These are phyloP conservation scores for Neospora caninum DNA, from an alignment of 169 alveolate species.

Conservation along the genomic window DNA sequence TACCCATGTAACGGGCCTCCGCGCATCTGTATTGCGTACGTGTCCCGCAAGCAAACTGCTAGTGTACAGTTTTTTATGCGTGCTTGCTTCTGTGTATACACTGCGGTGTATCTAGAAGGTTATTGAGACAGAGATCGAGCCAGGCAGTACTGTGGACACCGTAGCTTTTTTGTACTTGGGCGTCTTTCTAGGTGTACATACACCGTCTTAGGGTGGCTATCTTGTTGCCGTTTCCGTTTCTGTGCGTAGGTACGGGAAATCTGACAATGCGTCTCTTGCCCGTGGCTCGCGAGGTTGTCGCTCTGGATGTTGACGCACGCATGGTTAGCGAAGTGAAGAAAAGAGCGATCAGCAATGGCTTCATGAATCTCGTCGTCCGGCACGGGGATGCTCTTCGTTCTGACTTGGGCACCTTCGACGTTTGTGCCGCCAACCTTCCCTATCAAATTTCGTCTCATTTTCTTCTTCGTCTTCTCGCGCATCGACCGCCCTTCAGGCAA, in stretches of 20 bases:
- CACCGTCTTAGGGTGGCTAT: background rate
- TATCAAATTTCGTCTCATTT: conserved; percentile 99
- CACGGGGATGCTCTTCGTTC: conserved; percentile 96
- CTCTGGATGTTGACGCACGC: conserved; percentile 98
- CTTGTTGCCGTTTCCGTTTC: background rate
- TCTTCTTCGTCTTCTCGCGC: conserved; percentile 96
- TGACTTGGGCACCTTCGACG: conserved; percentile 95
- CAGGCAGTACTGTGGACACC: background rate
- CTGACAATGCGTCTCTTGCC: conserved; percentile 95
- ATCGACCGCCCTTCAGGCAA: conserved; percentile 93
- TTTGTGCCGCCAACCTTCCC: conserved; percentile 99
- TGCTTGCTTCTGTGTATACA: too few species aligned
- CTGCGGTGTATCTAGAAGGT: background rate
- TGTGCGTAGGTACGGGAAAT: conserved; percentile 93
- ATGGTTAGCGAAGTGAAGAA: conserved; percentile 99
- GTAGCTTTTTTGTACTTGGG: too few species aligned
- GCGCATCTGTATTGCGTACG: background rate
- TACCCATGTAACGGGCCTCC: background rate
- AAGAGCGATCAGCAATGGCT: conserved; percentile 89
- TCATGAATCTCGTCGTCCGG: conserved; percentile 84
- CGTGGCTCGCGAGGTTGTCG: conserved; percentile 96
- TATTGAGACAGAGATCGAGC: background rate
- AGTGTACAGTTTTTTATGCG: too few species aligned
- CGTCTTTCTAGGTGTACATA: too few species aligned
- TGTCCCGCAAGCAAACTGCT: too few species aligned